Percentiles rank a stretch among this genome's conserved stretches.
phyloP scores from a whole-genome alignment of 345 rosid species.

The Lepidium aucheri region DNA sequence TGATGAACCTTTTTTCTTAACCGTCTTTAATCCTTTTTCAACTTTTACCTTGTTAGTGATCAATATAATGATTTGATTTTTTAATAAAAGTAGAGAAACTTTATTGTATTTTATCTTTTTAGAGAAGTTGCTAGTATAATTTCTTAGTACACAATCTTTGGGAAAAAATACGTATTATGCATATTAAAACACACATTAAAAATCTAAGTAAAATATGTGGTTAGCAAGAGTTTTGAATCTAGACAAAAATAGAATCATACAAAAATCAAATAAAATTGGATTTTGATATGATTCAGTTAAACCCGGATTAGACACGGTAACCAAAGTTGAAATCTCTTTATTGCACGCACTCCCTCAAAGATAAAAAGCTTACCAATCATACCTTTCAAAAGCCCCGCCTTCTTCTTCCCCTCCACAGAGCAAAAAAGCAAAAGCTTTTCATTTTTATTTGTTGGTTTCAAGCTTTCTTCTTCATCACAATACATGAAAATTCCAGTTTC shows the following conservation, averaged over 20 bases:
- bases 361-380: conserved; percentile 48
- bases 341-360: conserved; percentile 38
- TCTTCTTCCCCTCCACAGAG: conserved; percentile 1
- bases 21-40: background rate
- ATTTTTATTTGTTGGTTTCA: background rate
- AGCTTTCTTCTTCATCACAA: background rate
- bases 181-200: background rate
- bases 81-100: background rate
- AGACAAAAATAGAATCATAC: background rate
- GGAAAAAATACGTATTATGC: background rate
- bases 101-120: conserved; percentile 2
- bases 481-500: conserved; percentile 62
- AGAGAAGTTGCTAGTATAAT: background rate
- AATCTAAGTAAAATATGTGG: no score
- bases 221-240: no score
- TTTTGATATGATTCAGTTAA: background rate
- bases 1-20: conserved; percentile 2
- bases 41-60: conserved; percentile 6
- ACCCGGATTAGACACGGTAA: conserved; percentile 28
- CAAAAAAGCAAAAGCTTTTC: background rate
- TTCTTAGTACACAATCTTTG: background rate
- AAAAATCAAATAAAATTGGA: background rate
- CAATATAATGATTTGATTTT: conserved; percentile 1
- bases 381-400: conserved; percentile 45
- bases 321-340: background rate